A percentile compares a stretch with the other conserved stretches of the same genome.
phyloP scores from a whole-genome alignment of 2,329 filamentous ascomycete species.

The Penicillium sp. region DNA sequence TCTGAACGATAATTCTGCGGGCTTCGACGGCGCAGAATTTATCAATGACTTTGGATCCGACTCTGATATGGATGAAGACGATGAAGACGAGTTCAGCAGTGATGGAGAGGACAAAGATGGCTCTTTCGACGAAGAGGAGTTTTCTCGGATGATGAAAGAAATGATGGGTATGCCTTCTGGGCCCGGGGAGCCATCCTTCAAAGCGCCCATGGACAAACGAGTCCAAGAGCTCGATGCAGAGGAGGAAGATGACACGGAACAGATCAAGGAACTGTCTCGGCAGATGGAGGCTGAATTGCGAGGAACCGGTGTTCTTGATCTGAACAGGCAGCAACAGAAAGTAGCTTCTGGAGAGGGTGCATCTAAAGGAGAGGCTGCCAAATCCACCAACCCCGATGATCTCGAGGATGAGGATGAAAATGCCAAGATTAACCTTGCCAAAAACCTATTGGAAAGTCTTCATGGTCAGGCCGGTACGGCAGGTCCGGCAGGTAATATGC shows the following conservation, averaged over 20 bases:
- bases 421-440: slow-evolving; percentile 80
- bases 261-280: slow-evolving; percentile 42
- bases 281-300: slow-evolving; percentile 48
- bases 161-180: slow-evolving; percentile 69
- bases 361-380: slow-evolving; percentile 29
- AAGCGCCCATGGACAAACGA: slow-evolving; percentile 26
- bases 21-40: slow-evolving; percentile 70
- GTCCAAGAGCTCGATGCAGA: slow-evolving; percentile 49
- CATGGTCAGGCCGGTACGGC: slow-evolving; percentile 81
- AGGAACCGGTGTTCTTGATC: slow-evolving; percentile 43
- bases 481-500: slow-evolving; percentile 80
- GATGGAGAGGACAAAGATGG: slow-evolving; percentile 70
- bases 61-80: slow-evolving; percentile 52
- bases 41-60: slow-evolving; percentile 65
- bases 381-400: slow-evolving; percentile 10
- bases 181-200: slow-evolving; percentile 21
- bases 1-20: slow-evolving; percentile 77
- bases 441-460: slow-evolving; percentile 87
- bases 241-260: slow-evolving; percentile 58
- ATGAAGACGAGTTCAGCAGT: slow-evolving; percentile 53
- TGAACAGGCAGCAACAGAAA: slow-evolving; percentile 28
- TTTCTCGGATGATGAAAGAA: slow-evolving; percentile 81
- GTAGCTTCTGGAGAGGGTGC: slow-evolving; percentile 18
- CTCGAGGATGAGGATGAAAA: slow-evolving; percentile 54
- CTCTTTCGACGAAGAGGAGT: slow-evolving; percentile 79